A percentile compares a stretch with the other conserved stretches of the same genome.
phyloP scores from a whole-genome alignment of 495 filamentous ascomycete genomes.

The Penicillium chermesinum region DNA sequence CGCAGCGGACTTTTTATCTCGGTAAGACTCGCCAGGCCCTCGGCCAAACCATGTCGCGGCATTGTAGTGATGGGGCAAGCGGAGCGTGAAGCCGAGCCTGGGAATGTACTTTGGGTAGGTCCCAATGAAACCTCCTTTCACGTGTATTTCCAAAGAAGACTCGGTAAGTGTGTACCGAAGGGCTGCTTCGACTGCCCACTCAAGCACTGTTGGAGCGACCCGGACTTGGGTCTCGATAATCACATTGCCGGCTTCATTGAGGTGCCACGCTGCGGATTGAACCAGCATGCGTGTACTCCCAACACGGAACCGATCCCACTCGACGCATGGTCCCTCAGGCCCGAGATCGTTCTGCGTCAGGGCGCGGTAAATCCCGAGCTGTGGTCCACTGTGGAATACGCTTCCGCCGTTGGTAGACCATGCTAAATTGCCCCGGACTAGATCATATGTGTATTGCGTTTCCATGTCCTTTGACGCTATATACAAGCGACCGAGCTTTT shows the following conservation, averaged over 20 bases:
- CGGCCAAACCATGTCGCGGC: conserved; percentile 53
- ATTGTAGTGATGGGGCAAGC: conserved; percentile 32
- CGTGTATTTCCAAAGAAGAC: neutral
- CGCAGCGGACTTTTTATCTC: conserved; percentile 55
- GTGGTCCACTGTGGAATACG: conserved; percentile 17
- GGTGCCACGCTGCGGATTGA: conserved; percentile 36
- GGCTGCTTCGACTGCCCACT: conserved; percentile 50
- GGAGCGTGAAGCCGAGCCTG: conserved; percentile 51
- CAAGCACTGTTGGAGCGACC: conserved; percentile 51
- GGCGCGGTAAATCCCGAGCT: conserved; percentile 20
- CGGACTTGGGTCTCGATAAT: conserved; percentile 32
- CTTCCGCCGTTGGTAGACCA: conserved; percentile 12
- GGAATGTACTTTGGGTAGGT: conserved; percentile 46
- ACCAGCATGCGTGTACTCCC: conserved; percentile 32
- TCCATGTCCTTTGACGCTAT: conserved; percentile 4
- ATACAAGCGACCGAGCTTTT: conserved; percentile 2
- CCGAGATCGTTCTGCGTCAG: conserved; percentile 57
- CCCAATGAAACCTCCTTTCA: neutral
- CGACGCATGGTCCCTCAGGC: conserved; percentile 21
- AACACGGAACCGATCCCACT: conserved; percentile 31
- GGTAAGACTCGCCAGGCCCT: conserved; percentile 59
- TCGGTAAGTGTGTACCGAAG: conserved; percentile 36
- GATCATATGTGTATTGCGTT: conserved; percentile 16
- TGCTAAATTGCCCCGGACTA: conserved; percentile 15
- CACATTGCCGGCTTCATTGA: conserved; percentile 5